phyloP scores from a whole-genome alignment of 805 yeast genomes.

The Cyberlindnera maclurae region DNA sequence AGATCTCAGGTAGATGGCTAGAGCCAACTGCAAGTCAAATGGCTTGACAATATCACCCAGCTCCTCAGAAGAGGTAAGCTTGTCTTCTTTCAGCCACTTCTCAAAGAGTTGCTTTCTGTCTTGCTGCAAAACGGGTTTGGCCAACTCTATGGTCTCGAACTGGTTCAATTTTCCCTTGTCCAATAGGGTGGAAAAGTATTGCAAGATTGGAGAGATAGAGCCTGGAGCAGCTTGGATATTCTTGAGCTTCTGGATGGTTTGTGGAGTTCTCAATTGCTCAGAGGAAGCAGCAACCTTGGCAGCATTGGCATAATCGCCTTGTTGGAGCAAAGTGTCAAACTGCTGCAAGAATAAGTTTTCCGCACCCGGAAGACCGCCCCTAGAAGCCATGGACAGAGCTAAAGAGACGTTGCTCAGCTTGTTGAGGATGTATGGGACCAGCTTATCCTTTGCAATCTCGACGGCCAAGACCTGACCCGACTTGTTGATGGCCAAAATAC shows the following conservation, averaged over 20 bases:
- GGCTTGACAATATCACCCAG: constrained; percentile 94
- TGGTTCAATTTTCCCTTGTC: constrained; percentile 91
- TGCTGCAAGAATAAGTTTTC: constrained; percentile 87
- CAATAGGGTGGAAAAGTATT: constrained; percentile 83
- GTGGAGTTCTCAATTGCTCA: constrained; percentile 86
- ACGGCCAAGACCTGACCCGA: constrained; percentile 93
- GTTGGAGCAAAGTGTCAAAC: constrained; percentile 74
- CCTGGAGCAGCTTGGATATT: constrained; percentile 90
- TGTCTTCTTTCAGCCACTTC: constrained; percentile 94
- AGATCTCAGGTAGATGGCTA: constrained; percentile 85
- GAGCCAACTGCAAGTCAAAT: constrained; percentile 74
- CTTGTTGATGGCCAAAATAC: constrained; percentile 90
- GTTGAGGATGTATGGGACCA: constrained; percentile 83
- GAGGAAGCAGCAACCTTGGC: constrained; percentile 97
- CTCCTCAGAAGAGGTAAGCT: constrained; percentile 92
- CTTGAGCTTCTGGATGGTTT: constrained; percentile 88
- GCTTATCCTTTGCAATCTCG: constrained; percentile 74
- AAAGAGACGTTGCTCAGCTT: constrained; percentile 80
- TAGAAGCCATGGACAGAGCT: constrained; percentile 82
- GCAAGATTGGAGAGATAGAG: constrained; percentile 86
- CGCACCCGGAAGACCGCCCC: constrained; percentile 97
- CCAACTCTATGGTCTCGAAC: constrained; percentile 90
- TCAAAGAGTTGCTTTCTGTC: constrained; percentile 90
- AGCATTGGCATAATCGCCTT: constrained; percentile 86
- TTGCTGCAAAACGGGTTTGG: constrained; percentile 91